Base-by-base conservation (phyloP, 1,284 basidiomycete species). In the Amylostereum areolatum region DNA sequence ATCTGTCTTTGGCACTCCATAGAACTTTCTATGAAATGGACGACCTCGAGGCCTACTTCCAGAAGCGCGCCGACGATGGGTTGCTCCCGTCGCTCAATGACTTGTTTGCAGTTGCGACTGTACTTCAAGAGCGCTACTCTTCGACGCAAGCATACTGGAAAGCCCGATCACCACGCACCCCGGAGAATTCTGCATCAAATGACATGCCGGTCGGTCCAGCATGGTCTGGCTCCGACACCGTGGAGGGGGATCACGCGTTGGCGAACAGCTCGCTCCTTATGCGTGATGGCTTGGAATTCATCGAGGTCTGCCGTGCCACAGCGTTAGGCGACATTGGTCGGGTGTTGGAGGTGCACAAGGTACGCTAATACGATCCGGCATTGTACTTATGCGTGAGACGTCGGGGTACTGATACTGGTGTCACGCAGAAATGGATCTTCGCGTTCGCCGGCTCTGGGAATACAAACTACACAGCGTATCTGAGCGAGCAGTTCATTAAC, bases 281-380 rank as follows among this genome's bases (percentile, higher is more conserved):
- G 47, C 44, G 46, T 1, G 51, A 55, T 10, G 52, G 50, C 4
- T 45, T 52, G 2, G 57, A 47, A 49, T 58, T 51, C 39, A 37
- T 52, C 10, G 54, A 59, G 46, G 33, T 57, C 6, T 48, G 46
- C n/a, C 35, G 29, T 7, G 57, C 58, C 1, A 46, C 57, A 6
- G 51, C 55, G 1, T 39, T 45, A 10, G 59, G 59, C 5, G 57
- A 61, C 42, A 55, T 54, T 27, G 58, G 58, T 1, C 57, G 55
- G 1, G 55, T 56, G 3, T 54, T 40, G 45, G 58, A 61, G 35
- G 50, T 61, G n/a, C 28, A 59, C 42, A 59, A 59, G 55, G 59
- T 60, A 2, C 25, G 46, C 41, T 4, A 1, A 25, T 5, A 32
- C 27, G n/a, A n/a, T n/a, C n/a, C n/a, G n/a, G n/a, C n/a, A n/a